Base-by-base conservation (phyloP, 768 basidiomycete species). In the Pleurotus citrinopileatus region DNA sequence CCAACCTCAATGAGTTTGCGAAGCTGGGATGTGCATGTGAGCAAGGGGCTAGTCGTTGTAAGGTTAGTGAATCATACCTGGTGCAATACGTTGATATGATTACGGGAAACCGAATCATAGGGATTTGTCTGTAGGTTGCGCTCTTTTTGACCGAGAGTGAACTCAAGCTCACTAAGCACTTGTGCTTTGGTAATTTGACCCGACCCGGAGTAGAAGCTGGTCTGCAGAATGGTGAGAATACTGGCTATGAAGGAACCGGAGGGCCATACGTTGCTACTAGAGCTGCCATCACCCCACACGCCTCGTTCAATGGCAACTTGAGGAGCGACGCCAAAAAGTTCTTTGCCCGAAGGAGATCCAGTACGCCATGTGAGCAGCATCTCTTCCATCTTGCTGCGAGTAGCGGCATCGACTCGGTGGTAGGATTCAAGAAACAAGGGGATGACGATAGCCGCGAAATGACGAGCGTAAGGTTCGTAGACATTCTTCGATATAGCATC, bases 401-500 rank as follows among this genome's bases (percentile, higher is more conserved):
- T 96, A 37, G 70, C 71, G 47, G 84, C 83, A 65, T 97, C 94
- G 59, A 97, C 95, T 61, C 84, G 79, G 42, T 82, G 78, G 70
- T 98, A 98, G 25, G 94, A 87, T 59, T 91, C 84, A 60, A 97
- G 75, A 73, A 94, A 98, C 15, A 95, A 72, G 19, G 84, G 80
- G 54, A 89, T 87, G 57, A 95, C 89, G 65, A 94, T 82, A 8
- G 84, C 78, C 9, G 89, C 79, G 63, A 99, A 94, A 57, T 86
- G 81, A 56, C 84, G 83, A 26, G 91, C 90, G 71, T 98, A 98
- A 19, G 95, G 95, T 23, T 91, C 84, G 59, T 86, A 95, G 28
- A 95, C 86, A 73, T 98, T 98, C 70, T 99, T 99, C 53, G 91
- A 91, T 55, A 99, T 94, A 12, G 95, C 95, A 65, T 98, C 97